Evolutionary conservation across 768 basidiomycete genomes (phyloP).

Genomic region (Tricholoma matsutake): DNA sequence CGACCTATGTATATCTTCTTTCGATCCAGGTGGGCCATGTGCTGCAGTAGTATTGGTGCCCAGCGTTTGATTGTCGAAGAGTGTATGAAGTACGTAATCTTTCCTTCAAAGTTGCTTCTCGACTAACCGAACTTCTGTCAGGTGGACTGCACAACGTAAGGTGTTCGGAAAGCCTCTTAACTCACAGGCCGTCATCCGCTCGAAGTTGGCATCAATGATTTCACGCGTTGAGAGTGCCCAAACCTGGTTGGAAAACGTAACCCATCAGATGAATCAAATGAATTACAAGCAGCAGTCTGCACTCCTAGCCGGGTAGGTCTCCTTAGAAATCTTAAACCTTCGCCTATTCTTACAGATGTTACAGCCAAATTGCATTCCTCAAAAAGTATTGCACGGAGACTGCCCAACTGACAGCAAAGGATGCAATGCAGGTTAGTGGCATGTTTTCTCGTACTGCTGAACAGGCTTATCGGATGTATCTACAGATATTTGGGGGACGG

Average conservation of each 20-base stretch:
- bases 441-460: constrained; percentile 32
- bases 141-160: constrained; percentile 76
- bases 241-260: constrained; percentile 84
- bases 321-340: constrained; percentile 31
- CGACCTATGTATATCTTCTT: constrained; percentile 16
- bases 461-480: constrained; percentile 29
- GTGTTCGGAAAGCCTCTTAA: constrained; percentile 73
- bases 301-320: constrained; percentile 65
- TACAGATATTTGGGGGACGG: constrained; percentile 77
- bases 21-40: constrained; percentile 60
- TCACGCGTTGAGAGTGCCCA: constrained; percentile 77
- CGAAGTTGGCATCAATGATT: constrained; percentile 80
- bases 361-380: constrained; percentile 71
- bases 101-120: not conserved
- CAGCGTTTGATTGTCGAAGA: constrained; percentile 74
- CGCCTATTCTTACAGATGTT: constrained; percentile 5
- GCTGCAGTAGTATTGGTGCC: constrained; percentile 46
- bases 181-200: constrained; percentile 70
- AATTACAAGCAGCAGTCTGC: constrained; percentile 71
- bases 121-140: constrained; percentile 16
- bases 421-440: constrained; percentile 50
- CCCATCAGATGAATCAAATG: constrained; percentile 89
- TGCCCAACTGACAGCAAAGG: constrained; percentile 77
- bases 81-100: constrained; percentile 55
- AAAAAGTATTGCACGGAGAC: constrained; percentile 76